Evolutionary conservation across 2,329 filamentous ascomycete genomes (phyloP), one percentile per base, ranked within the genome.

Genomic region (Gaeumannomyces tritici): DNA sequence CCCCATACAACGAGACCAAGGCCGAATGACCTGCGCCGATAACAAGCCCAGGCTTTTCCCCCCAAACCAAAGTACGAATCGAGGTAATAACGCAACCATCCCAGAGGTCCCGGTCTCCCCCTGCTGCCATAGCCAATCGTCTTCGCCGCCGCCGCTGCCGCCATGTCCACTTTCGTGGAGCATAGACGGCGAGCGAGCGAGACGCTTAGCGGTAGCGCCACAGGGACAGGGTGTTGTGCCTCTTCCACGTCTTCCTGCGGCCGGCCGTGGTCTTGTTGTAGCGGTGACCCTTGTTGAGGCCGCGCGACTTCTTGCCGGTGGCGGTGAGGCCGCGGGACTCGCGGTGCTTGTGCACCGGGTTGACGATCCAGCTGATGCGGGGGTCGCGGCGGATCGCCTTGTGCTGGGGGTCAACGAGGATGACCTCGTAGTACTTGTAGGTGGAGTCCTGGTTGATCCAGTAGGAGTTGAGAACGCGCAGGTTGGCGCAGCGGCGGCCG

Each of bases 371-470:
- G 91, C 96, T 99, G 90, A 99, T 98, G 82, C 95, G 93, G 75
- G 95, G 84, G 80, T 99, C 95, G 77, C 90, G 91, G 81, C 95
- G 95, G 87, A 99, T 99, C 77, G 95, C 95, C 88, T 98, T 98
- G 91, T 99, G 95, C 85, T 96, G 90, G 79, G 95, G 95, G 85
- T 99, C 95, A 78, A 99, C 93, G 76, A 97, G 91, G 85, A 99
- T 98, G 81, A 61, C 89, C 84, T 99, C 95, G 86, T 87, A 99
- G 90, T 99, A 99, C 88, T 99, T 99, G 91, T 98, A 99, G 82
- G 95, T 99, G 66, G 93, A 97, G 86, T 99, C 95, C 87, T 98
- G 92, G 90, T 99, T 99, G 86, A 99, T 91, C 96, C 96, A 99
- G 93, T 99, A 99, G 69, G 93, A 98, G 90, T 99, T 99, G 76